phyloP scores from a whole-genome alignment of 306 rosid genomes.

The Oemleria cerasiformis region DNA sequence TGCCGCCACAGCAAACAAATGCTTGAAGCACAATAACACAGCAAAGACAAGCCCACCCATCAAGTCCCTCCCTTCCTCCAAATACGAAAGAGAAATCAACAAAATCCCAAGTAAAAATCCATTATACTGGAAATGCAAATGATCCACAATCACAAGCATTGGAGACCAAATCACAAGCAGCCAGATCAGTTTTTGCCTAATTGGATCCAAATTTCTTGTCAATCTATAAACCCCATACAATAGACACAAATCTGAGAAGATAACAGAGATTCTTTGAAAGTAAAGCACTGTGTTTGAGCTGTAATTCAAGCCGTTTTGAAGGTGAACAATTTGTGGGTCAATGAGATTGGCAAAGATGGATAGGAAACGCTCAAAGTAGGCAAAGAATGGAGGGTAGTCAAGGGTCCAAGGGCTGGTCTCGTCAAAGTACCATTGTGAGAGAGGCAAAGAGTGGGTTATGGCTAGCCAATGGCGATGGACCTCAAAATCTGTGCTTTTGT shows the following conservation, averaged over 20 bases:
- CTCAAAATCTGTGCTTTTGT: conserved; percentile 84
- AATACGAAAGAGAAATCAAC: conserved; percentile 72
- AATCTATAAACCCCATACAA: conserved; percentile 65
- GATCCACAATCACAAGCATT: conserved; percentile 79
- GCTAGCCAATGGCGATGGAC: conserved; percentile 92
- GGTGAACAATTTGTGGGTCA: conserved; percentile 72
- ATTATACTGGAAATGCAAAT: conserved; percentile 87
- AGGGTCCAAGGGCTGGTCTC: conserved; percentile 93
- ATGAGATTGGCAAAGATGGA: conserved; percentile 55
- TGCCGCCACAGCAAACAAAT: conserved; percentile 87
- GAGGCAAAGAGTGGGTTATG: conserved; percentile 79
- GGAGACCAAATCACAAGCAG: conserved; percentile 86
- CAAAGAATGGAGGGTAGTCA: conserved; percentile 87
- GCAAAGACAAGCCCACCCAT: conserved; percentile 75
- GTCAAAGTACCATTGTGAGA: conserved; percentile 75
- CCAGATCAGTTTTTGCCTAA: conserved; percentile 57
- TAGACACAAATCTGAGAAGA: conserved; percentile 66
- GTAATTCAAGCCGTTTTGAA: conserved; percentile 65
- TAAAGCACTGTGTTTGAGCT: conserved; percentile 42
- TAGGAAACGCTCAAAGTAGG: conserved; percentile 64
- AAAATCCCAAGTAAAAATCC: conserved; percentile 88
- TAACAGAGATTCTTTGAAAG: conserved; percentile 67
- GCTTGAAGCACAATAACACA: conserved; percentile 72
- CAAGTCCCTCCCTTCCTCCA: conserved; percentile 90
- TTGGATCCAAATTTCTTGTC: conserved; percentile 44